Evolutionary conservation across 2,329 filamentous ascomycete genomes (phyloP).

Genomic region (Botrytis tulipae): DNA sequence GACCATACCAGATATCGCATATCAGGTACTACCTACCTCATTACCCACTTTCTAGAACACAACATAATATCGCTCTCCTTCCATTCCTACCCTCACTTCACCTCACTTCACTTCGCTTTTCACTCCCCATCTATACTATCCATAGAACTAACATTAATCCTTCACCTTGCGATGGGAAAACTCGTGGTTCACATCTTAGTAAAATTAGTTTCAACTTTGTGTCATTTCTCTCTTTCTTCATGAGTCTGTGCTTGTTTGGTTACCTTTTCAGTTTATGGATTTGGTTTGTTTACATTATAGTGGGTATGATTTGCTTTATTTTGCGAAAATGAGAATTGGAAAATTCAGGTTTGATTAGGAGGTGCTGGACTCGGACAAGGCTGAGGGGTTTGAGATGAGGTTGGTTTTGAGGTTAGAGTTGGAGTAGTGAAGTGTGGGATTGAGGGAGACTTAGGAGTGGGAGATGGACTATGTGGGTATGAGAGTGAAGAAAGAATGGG

Average conservation of each 20-base stretch:
- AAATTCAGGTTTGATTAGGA: neutral
- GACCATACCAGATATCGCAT: neutral
- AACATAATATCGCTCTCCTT: neutral
- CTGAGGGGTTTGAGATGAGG: neutral
- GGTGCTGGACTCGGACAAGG: neutral
- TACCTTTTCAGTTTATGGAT: neutral
- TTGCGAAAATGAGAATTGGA: neutral
- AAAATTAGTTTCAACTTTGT: neutral
- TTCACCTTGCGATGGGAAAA: neutral
- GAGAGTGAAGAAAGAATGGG: neutral
- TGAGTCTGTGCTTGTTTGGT: neutral
- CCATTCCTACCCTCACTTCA: neutral
- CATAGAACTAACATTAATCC: neutral
- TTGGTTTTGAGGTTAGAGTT: neutral
- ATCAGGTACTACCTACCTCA: fast-evolving
- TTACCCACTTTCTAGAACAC: neutral
- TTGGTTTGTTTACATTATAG: neutral
- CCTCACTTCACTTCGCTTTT: neutral
- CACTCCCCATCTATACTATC: fast-evolving
- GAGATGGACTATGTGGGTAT: neutral
- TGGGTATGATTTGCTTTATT: neutral
- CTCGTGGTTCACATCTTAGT: neutral
- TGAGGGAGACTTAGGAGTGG: neutral
- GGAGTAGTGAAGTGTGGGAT: neutral
- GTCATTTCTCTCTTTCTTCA: neutral